Percentiles rank a stretch among this genome's conserved stretches.
These are phyloP conservation scores for Cenococcum geophilum DNA, from an alignment of 495 filamentous ascomycete species.

Conservation along the genomic window DNA sequence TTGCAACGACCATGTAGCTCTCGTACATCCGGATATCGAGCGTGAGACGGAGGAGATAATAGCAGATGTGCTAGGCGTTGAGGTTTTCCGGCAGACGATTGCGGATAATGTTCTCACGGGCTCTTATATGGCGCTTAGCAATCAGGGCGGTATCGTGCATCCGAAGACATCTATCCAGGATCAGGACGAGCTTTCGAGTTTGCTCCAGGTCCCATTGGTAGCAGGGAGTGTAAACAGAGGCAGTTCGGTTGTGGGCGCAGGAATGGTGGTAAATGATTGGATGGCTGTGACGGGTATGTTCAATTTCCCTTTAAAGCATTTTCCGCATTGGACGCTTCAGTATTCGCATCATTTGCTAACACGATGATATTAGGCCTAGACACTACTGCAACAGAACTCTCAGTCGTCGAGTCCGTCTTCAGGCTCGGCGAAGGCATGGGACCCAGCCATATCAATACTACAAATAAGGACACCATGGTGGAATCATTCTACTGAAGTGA, in stretches of 20 bases:
- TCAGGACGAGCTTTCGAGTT: conserved; percentile 89
- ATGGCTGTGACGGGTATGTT: conserved; percentile 69
- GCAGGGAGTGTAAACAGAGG: conserved; percentile 91
- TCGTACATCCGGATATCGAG: conserved; percentile 95
- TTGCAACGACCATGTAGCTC: conserved; percentile 90
- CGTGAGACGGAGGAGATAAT: conserved; percentile 64
- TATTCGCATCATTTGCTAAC: not conserved
- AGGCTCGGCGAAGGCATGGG: conserved; percentile 81
- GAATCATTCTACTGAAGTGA: conserved; percentile 87
- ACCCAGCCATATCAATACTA: conserved; percentile 65
- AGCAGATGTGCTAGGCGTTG: conserved; percentile 92
- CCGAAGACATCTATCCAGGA: conserved; percentile 95
- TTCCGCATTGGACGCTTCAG: not conserved
- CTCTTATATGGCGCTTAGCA: conserved; percentile 90
- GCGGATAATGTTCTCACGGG: conserved; percentile 95
- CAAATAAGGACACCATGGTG: conserved; percentile 93
- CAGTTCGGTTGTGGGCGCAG: conserved; percentile 87
- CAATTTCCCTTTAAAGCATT: not conserved
- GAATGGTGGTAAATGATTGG: conserved; percentile 99
- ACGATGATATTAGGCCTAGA: conserved; percentile 54
- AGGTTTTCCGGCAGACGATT: conserved; percentile 96
- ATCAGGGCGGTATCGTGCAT: conserved; percentile 95
- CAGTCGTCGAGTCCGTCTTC: conserved; percentile 93
- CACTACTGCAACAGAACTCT: conserved; percentile 93
- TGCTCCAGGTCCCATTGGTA: conserved; percentile 93